phyloP scores from a whole-genome alignment of 768 basidiomycete genomes.

The Rhizopogon vesiculosus region DNA sequence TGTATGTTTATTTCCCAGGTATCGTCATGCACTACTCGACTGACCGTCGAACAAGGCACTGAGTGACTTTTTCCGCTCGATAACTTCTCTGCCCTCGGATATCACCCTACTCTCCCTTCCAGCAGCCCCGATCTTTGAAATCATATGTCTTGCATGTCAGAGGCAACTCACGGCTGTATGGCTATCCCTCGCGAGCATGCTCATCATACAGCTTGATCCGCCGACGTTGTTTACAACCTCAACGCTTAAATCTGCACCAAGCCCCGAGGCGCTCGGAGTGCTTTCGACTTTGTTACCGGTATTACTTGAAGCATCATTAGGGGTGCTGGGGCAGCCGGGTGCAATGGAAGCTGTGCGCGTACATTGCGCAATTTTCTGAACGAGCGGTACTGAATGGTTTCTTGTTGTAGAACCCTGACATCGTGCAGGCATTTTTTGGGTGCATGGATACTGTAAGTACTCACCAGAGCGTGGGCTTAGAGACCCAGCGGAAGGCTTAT shows the following conservation, averaged over 20 bases:
- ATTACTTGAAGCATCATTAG: constrained; percentile 55
- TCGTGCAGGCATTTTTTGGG: constrained; percentile 85
- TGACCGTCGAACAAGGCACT: constrained; percentile 44
- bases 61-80: constrained; percentile 81
- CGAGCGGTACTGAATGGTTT: constrained; percentile 6
- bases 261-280: constrained; percentile 49
- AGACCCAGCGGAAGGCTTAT: background rate
- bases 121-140: constrained; percentile 73
- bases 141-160: constrained; percentile 69
- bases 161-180: constrained; percentile 76
- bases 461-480: background rate
- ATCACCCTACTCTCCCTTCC: constrained; percentile 77
- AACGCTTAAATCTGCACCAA: constrained; percentile 48
- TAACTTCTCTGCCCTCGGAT: constrained; percentile 76
- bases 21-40: constrained; percentile 1
- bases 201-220: constrained; percentile 80
- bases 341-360: constrained; percentile 66
- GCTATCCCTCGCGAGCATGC: constrained; percentile 77
- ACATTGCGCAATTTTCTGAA: background rate
- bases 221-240: constrained; percentile 37
- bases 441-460: constrained; percentile 69
- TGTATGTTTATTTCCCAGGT: constrained; percentile 41
- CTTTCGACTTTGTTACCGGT: constrained; percentile 52
- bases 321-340: constrained; percentile 47
- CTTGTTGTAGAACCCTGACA: constrained; percentile 72